These are phyloP conservation scores for Macrolepiota fuliginosa DNA, from an alignment of 768 basidiomycete species.

Conservation along the genomic window DNA sequence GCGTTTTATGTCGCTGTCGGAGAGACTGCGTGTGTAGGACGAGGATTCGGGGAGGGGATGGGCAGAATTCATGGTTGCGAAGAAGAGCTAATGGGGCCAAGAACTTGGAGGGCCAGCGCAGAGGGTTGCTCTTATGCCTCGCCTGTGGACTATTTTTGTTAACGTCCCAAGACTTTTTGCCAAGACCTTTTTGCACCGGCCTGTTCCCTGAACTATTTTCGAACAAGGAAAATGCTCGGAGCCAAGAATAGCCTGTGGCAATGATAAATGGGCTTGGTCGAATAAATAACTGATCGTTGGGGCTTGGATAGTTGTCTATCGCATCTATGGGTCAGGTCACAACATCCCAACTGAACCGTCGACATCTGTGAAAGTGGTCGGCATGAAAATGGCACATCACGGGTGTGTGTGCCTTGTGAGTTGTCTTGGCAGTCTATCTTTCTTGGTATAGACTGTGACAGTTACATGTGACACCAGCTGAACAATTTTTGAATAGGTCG, in stretches of 20 bases:
- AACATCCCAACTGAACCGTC: not conserved
- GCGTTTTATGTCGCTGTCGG: slow-evolving; percentile 32
- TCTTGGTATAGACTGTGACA: slow-evolving; percentile 19
- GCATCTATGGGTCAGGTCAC: not conserved
- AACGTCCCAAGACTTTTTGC: slow-evolving; percentile 43
- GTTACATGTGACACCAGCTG: slow-evolving; percentile 11
- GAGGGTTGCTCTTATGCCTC: slow-evolving; percentile 44
- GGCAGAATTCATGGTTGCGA: slow-evolving; percentile 33
- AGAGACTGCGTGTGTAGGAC: slow-evolving; percentile 21
- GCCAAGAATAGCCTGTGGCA: slow-evolving; percentile 22
- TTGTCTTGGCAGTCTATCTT: slow-evolving; percentile 8
- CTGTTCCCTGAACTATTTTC: slow-evolving; percentile 38
- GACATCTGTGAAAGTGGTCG: not conserved
- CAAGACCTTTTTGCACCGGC: slow-evolving; percentile 32
- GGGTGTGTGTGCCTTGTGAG: slow-evolving; percentile 20
- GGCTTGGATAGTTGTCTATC: not conserved
- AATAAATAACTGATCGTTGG: not conserved
- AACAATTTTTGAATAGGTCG: slow-evolving; percentile 15
- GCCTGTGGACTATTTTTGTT: slow-evolving; percentile 43
- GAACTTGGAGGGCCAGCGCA: slow-evolving; percentile 32
- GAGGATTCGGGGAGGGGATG: slow-evolving; percentile 27
- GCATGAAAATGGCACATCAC: not conserved
- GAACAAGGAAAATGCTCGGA: slow-evolving; percentile 31
- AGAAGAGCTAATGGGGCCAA: slow-evolving; percentile 36
- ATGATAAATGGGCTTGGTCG: slow-evolving; percentile 1